Evolutionary conservation across 495 filamentous ascomycete genomes (phyloP).

Genomic region (Penicillium dipodomyicola): DNA sequence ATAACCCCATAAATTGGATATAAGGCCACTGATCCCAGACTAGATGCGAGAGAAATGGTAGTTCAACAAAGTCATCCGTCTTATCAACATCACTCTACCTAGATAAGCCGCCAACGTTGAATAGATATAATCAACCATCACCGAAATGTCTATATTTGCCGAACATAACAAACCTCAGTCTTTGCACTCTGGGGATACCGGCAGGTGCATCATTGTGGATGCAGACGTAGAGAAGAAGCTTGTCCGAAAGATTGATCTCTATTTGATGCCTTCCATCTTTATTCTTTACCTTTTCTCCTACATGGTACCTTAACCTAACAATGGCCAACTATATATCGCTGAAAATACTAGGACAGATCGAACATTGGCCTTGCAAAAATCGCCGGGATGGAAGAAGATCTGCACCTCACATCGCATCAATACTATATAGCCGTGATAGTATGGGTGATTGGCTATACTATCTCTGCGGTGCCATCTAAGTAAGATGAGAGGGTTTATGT

Average conservation of each 20-base stretch:
- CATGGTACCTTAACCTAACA: slow-evolving; percentile 20
- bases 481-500: not conserved
- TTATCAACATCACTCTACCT: not conserved
- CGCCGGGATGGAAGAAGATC: slow-evolving; percentile 42
- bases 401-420: slow-evolving; percentile 34
- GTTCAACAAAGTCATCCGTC: not conserved
- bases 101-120: not conserved
- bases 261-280: slow-evolving; percentile 49
- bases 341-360: not conserved
- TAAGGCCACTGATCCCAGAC: not conserved
- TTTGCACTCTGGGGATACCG: not conserved
- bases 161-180: not conserved
- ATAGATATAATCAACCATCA: not conserved
- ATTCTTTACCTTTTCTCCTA: slow-evolving; percentile 52
- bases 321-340: not conserved
- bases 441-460: slow-evolving; percentile 47
- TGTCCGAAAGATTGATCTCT: slow-evolving; percentile 49
- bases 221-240: slow-evolving; percentile 18
- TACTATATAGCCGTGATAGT: slow-evolving; percentile 39
- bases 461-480: slow-evolving; percentile 46
- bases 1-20: not conserved
- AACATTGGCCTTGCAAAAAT: slow-evolving; percentile 48
- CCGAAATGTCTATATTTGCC: not conserved
- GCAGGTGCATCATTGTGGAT: not conserved
- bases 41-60: not conserved